Conservation (phyloP, 345 rosid species). For the Corchorus olitorius region DNA sequence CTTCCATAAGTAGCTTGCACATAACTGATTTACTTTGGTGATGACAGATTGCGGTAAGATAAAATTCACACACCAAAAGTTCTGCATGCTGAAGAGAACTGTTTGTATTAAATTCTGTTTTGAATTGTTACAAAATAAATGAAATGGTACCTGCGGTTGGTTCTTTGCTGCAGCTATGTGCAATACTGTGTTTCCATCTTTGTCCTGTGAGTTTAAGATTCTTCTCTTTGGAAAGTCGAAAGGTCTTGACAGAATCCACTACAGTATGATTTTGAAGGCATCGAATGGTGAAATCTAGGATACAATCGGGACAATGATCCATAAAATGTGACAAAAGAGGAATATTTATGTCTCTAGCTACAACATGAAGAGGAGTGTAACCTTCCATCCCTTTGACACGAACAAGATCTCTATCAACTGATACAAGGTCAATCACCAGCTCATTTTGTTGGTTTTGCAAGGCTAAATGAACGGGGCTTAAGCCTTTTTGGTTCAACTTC, state of each 20-base stretch:
- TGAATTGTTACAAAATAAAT: too few relatives aligned
- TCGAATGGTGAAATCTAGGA: not conserved
- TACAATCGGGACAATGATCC: not conserved
- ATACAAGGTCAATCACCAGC: not conserved
- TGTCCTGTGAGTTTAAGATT: conserved; percentile 9
- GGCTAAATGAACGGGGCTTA: conserved; percentile 39
- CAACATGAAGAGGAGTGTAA: too few relatives aligned
- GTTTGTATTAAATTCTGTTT: too few relatives aligned
- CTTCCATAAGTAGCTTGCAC: too few relatives aligned
- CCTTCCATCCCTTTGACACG: too few relatives aligned
- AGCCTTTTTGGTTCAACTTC: too few relatives aligned
- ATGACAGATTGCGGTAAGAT: too few relatives aligned
- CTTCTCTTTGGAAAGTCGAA: not conserved
- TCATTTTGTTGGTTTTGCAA: conserved; percentile 14
- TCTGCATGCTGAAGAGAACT: too few relatives aligned
- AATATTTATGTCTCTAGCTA: not conserved
- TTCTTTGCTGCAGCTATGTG: not conserved
- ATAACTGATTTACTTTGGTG: too few relatives aligned
- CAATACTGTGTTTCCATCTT: too few relatives aligned
- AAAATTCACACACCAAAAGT: too few relatives aligned
- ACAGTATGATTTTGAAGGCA: not conserved
- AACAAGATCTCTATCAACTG: too few relatives aligned
- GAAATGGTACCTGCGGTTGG: not conserved
- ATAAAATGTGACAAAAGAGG: not conserved
- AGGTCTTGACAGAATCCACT: not conserved